Base-by-base conservation (phyloP, 805 yeast genomes). In the Brettanomyces naardenensis region DNA sequence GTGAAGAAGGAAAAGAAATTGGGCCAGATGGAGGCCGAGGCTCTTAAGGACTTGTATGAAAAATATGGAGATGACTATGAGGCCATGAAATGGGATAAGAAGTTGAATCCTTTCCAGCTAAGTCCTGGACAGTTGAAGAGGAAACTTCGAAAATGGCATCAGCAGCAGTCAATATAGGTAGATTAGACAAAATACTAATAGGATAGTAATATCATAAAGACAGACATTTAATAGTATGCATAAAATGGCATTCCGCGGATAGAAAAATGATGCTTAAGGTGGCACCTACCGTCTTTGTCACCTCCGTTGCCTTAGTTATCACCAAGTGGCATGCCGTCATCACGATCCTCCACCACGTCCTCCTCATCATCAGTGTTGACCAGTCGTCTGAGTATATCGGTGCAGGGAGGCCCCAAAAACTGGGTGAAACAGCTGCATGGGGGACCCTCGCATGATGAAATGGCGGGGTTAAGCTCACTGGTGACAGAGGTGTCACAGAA, bases 41-140 rank as follows among this genome's bases (percentile, higher is more conserved):
- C 95, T 95, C 58, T 85, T 30, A 61, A 57, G 33, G 60, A 59
- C 19, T 65, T 92, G 28, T 69, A 78, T 42, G 75, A 73, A 17
- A 87, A 86, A 56, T 78, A 92, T 53, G 96, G 96, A 14, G 94
- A 87, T 47, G 81, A 92, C 57, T 88, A 78, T 56, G 80, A 72
- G 33, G 84, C 79, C 50, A 92, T 92, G 98, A 81, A 77, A 57
- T 83, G 95, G 84, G 98, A 92, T 59, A 75, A 73, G 61, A 83
- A 83, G 58, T 68, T 89, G 44, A 90, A 90, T 58, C 73, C 80
- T 2, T 74, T 71, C 60, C 97, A 89, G 63, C 87, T 84, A 58
- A 71, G 84, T 44, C 79, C 78, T n/a, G 94, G 95, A 20, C 94
- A 87, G 51, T 64, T 90, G 48, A 80, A 71, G 60, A 75, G 74